Percentiles rank a stretch among this genome's conserved stretches.
Conservation (phyloP, 1,284 basidiomycete genomes). For the Leucoagaricus sp. region DNA sequence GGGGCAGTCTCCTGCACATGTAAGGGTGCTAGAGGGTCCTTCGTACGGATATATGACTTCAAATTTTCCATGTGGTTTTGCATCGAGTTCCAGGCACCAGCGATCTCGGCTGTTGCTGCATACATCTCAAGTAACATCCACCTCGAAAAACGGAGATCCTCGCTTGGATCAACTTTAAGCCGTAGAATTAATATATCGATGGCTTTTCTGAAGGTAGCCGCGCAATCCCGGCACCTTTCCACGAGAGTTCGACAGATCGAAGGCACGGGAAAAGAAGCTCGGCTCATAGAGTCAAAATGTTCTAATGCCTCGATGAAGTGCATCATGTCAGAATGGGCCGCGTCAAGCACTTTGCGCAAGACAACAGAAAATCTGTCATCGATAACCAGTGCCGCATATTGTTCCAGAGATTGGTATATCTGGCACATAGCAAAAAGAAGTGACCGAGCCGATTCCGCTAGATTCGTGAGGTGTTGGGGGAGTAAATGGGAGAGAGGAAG, state of each 20-base stretch:
- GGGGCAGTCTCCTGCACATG: constrained; percentile 15
- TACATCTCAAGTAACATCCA: constrained; percentile 89
- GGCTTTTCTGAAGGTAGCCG: constrained; percentile 86
- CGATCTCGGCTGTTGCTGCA: constrained; percentile 89
- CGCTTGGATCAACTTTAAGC: constrained; percentile 72
- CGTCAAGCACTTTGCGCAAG: constrained; percentile 82
- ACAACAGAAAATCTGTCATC: constrained; percentile 87
- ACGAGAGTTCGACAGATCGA: constrained; percentile 79
- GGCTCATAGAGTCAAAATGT: constrained; percentile 86
- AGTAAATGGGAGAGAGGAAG: constrained; percentile 68
- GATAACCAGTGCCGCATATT: constrained; percentile 85
- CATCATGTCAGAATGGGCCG: constrained; percentile 82
- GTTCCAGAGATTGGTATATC: constrained; percentile 87
- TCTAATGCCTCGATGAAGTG: constrained; percentile 90
- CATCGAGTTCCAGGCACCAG: constrained; percentile 84
- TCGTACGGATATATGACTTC: constrained; percentile 58
- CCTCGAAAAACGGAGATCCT: constrained; percentile 87
- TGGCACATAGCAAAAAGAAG: constrained; percentile 94
- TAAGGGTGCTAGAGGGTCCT: constrained; percentile 23
- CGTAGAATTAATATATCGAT: constrained; percentile 83
- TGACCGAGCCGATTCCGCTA: constrained; percentile 89
- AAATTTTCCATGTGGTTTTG: constrained; percentile 74
- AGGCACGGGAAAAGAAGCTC: constrained; percentile 69
- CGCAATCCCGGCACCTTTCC: constrained; percentile 84
- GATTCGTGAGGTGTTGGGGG: constrained; percentile 70